Conservation (phyloP, 2,329 filamentous ascomycete genomes). For the Clarireedia hainanense region DNA sequence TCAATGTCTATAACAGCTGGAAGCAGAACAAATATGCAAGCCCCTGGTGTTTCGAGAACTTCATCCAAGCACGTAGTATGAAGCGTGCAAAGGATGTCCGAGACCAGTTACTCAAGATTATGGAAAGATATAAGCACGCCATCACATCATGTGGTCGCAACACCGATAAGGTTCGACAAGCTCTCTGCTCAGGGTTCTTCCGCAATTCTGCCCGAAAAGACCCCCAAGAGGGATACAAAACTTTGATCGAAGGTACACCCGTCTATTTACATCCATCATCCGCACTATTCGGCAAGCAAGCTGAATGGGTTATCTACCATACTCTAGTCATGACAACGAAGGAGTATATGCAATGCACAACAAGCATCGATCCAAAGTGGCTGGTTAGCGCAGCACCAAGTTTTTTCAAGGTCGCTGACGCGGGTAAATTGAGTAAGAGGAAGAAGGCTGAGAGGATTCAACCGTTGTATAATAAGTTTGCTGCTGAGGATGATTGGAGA, state of each 20-base stretch:
- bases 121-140: constrained; percentile 80
- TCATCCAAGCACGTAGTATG: constrained; percentile 85
- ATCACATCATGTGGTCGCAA: constrained; percentile 80
- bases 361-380: constrained; percentile 87
- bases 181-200: constrained; percentile 91
- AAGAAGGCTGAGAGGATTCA: constrained; percentile 93
- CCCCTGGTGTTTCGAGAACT: constrained; percentile 96
- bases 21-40: constrained; percentile 62
- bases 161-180: constrained; percentile 79
- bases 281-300: constrained; percentile 88
- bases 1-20: constrained; percentile 98
- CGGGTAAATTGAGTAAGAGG: constrained; percentile 68
- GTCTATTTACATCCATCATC: constrained; percentile 92
- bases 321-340: constrained; percentile 86
- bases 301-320: constrained; percentile 94
- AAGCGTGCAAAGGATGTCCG: constrained; percentile 84
- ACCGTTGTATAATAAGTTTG: constrained; percentile 88
- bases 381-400: constrained; percentile 95
- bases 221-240: constrained; percentile 95
- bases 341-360: constrained; percentile 97
- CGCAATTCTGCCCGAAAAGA: constrained; percentile 91
- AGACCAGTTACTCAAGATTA: constrained; percentile 85
- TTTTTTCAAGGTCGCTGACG: constrained; percentile 95
- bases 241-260: constrained; percentile 86
- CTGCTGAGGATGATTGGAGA: constrained; percentile 90